Percentiles rank a stretch among this genome's conserved stretches.
Conservation (phyloP, 2,329 filamentous ascomycete species). For the Neofusicoccum parvum region DNA sequence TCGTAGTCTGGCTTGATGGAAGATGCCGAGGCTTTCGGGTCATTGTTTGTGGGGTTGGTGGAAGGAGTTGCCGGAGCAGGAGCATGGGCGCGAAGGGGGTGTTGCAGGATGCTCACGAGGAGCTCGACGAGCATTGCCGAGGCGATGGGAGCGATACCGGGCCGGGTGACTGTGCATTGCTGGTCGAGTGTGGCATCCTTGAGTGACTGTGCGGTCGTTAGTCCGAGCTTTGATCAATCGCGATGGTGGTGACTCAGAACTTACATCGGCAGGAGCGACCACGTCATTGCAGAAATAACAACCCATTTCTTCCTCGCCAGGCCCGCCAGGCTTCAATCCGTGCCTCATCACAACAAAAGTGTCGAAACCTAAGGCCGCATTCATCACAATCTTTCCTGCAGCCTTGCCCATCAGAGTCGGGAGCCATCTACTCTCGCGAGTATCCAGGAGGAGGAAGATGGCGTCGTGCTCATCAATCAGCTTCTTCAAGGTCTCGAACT, state of each 20-base stretch:
- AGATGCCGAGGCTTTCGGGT: background rate
- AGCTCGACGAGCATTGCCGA: conserved; percentile 90
- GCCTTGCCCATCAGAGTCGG: conserved; percentile 96
- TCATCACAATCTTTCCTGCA: conserved; percentile 91
- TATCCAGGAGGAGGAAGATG: conserved; percentile 97
- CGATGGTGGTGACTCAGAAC: conserved; percentile 37
- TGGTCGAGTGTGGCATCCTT: conserved; percentile 96
- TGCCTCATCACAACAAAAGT: conserved; percentile 98
- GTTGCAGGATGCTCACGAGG: conserved; percentile 83
- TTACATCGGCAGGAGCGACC: conserved; percentile 87
- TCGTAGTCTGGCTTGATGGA: conserved; percentile 33
- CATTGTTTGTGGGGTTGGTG: conserved; percentile 17
- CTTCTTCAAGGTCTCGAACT: conserved; percentile 73
- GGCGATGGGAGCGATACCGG: conserved; percentile 88
- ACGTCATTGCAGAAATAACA: conserved; percentile 99
- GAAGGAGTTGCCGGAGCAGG: conserved; percentile 27
- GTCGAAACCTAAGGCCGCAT: conserved; percentile 93
- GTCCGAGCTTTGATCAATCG: conserved; percentile 2
- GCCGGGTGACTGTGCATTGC: conserved; percentile 95
- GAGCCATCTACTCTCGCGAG: conserved; percentile 89
- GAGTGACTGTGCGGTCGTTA: conserved; percentile 66
- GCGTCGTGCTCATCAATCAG: conserved; percentile 85
- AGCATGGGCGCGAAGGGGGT: conserved; percentile 46
- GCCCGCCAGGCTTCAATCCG: conserved; percentile 59
- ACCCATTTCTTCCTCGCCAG: conserved; percentile 70